A percentile compares a stretch with the other conserved stretches of the same genome.
Evolutionary conservation across 768 basidiomycete species (phyloP).

Genomic region (Clitopilus passeckerianus): DNA sequence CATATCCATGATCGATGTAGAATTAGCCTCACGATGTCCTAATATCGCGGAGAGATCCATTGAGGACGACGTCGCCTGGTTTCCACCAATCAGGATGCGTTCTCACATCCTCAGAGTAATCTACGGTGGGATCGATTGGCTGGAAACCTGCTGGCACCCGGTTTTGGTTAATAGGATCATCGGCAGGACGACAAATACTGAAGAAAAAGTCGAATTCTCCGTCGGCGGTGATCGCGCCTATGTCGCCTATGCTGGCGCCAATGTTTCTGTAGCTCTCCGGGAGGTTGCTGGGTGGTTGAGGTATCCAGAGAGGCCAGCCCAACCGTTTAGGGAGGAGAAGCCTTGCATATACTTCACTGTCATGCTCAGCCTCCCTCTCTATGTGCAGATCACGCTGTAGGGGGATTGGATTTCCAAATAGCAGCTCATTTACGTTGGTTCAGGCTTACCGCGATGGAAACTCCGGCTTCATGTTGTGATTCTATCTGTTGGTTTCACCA

Average conservation of each 20-base stretch:
- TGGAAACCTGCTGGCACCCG: background rate
- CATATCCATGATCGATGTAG: too few relatives aligned
- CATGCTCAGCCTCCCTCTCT: background rate
- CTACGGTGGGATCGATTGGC: background rate
- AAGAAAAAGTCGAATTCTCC: constrained; percentile 25
- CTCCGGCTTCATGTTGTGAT: too few relatives aligned
- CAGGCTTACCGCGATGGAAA: too few relatives aligned
- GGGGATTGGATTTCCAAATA: too few relatives aligned
- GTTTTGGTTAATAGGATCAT: background rate
- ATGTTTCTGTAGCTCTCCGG: constrained; percentile 9
- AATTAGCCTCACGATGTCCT: too few relatives aligned
- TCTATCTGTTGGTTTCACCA: too few relatives aligned
- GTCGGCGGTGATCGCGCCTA: constrained; percentile 20
- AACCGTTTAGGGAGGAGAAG: constrained; percentile 12
- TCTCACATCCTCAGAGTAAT: background rate
- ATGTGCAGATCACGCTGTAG: too few relatives aligned
- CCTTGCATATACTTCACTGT: constrained; percentile 13
- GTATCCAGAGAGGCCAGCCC: constrained; percentile 24
- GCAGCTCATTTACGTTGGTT: too few relatives aligned
- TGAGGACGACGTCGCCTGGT: too few relatives aligned
- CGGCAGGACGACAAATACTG: background rate
- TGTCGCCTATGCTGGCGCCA: constrained; percentile 25
- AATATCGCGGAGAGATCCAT: too few relatives aligned
- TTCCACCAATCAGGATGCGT: background rate
- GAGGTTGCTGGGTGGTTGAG: constrained; percentile 14